Conservation (phyloP, 345 rosid species). For the Populus tremula region DNA sequence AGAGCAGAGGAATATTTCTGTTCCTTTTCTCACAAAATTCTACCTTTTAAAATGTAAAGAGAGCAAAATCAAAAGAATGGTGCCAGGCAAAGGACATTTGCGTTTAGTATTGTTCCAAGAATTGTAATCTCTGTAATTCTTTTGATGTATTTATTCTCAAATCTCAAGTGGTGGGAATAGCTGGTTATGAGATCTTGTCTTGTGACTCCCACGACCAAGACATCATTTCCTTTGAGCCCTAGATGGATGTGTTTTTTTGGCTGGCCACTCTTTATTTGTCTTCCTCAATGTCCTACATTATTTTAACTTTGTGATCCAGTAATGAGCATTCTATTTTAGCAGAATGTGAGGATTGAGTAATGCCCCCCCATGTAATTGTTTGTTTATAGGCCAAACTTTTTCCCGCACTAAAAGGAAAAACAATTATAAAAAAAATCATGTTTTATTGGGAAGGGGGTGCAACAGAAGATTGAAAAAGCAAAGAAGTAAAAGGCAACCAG, state of each 20-base stretch:
- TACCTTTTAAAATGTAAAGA: not conserved
- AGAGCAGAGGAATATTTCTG: too few relatives aligned
- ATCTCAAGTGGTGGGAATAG: not conserved
- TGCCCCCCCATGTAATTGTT: not conserved
- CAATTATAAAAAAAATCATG: not conserved
- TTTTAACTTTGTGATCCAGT: not conserved
- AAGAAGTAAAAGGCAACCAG: constrained; percentile 13
- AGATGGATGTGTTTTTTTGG: not conserved
- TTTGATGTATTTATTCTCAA: not conserved
- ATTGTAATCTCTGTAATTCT: not conserved
- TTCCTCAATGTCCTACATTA: not conserved
- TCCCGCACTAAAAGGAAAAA: too few relatives aligned
- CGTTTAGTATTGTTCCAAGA: not conserved
- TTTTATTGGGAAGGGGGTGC: not conserved
- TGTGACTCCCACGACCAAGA: not conserved
- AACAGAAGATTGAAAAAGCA: not conserved
- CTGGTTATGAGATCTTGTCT: not conserved
- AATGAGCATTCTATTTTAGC: not conserved
- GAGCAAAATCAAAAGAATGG: not conserved
- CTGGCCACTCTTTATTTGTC: not conserved
- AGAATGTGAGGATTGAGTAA: not conserved
- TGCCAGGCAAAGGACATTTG: not conserved
- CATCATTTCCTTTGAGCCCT: not conserved
- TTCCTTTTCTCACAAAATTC: not conserved
- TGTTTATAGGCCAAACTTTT: too few relatives aligned